A percentile compares a stretch with the other conserved stretches of the same genome.
phyloP scores from a whole-genome alignment of 2,329 filamentous ascomycete genomes.

The Fusarium beomiforme region DNA sequence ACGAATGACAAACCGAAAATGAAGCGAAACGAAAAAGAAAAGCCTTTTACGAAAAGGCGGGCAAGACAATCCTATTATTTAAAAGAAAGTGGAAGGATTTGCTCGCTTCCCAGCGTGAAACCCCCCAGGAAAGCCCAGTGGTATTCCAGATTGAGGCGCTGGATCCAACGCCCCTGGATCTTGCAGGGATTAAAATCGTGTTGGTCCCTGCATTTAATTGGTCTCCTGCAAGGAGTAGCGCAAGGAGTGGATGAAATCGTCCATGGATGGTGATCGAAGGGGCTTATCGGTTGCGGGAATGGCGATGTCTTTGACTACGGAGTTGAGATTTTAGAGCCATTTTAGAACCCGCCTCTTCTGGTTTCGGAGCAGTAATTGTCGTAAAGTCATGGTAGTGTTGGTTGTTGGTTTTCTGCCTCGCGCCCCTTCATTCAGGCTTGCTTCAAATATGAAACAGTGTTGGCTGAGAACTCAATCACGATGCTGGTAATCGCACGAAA shows the following conservation, averaged over 20 bases:
- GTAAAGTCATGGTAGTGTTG: background rate
- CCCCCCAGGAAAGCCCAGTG: background rate
- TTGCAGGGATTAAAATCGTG: constrained; percentile 6
- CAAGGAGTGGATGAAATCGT: constrained; percentile 5
- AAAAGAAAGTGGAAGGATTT: background rate
- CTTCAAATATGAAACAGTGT: constrained; percentile 14
- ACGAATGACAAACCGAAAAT: constrained; percentile 9
- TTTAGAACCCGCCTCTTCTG: background rate
- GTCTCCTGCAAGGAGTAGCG: background rate
- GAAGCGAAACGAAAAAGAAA: constrained; percentile 1
- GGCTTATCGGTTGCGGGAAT: constrained; percentile 20
- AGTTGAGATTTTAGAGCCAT: background rate
- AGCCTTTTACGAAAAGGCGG: background rate
- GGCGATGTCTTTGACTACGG: background rate
- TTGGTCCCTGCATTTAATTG: constrained; percentile 22
- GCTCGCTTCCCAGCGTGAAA: constrained; percentile 15
- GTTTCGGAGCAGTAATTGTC: background rate
- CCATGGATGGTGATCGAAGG: constrained; percentile 16
- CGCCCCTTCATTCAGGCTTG: background rate
- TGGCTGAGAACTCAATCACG: background rate
- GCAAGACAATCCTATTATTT: constrained; percentile 16
- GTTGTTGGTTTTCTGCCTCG: background rate
- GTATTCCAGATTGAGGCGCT: constrained; percentile 6
- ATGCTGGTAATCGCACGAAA: background rate
- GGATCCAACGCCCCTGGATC: constrained; percentile 9